Conservation (phyloP, 2,329 filamentous ascomycete species). For the Colletotrichum shisoi region DNA sequence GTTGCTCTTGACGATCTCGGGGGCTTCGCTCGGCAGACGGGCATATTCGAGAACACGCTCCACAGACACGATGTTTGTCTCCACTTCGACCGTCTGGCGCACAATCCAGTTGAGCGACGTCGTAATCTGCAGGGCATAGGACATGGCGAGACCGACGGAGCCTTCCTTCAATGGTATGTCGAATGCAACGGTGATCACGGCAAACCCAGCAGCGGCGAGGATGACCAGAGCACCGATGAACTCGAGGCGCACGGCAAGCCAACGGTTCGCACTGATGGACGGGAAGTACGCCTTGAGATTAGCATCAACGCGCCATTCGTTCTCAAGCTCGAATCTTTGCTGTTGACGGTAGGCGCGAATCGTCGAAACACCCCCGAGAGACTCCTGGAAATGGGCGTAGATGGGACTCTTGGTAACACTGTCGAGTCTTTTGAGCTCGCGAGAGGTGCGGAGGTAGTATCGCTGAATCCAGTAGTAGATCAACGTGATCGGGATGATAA, state of each 20-base stretch:
- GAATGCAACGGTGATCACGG: constrained; percentile 79
- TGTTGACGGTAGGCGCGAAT: constrained; percentile 95
- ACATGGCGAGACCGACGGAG: constrained; percentile 91
- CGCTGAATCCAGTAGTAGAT: constrained; percentile 94
- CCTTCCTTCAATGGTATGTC: constrained; percentile 72
- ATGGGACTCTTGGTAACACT: constrained; percentile 95
- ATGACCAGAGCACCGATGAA: constrained; percentile 97
- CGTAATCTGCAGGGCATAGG: constrained; percentile 95
- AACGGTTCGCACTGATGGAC: constrained; percentile 91
- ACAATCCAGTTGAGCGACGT: constrained; percentile 99
- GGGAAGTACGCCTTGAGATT: constrained; percentile 96
- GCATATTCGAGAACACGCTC: constrained; percentile 98
- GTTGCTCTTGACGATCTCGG: constrained; percentile 88
- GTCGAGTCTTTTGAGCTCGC: constrained; percentile 94
- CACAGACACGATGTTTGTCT: constrained; percentile 99
- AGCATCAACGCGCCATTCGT: constrained; percentile 95
- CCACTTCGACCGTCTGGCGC: constrained; percentile 97
- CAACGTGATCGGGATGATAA: constrained; percentile 81
- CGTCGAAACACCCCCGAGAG: constrained; percentile 89
- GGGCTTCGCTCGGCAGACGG: constrained; percentile 87
- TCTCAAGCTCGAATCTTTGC: constrained; percentile 85
- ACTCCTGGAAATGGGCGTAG: constrained; percentile 98
- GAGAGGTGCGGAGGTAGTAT: constrained; percentile 95
- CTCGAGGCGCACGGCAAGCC: constrained; percentile 93
- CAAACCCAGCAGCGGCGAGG: constrained; percentile 80